Percentiles rank a stretch among this genome's conserved stretches.
Conservation (phyloP, 768 basidiomycete genomes). For the Russula sp. region DNA sequence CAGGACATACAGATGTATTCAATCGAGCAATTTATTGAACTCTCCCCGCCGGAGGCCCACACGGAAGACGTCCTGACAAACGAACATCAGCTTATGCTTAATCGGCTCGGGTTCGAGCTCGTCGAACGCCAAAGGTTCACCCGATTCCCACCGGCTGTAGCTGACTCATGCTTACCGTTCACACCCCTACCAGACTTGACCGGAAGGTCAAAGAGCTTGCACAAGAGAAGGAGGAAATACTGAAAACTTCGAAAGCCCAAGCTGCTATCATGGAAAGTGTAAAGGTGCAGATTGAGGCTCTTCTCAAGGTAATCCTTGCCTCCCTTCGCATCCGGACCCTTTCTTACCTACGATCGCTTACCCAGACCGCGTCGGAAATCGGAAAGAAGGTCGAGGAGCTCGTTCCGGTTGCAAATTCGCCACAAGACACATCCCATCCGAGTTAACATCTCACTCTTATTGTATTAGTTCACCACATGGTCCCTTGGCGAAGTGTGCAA, state of each 20-base stretch:
- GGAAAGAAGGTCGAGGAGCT: slow-evolving; percentile 25
- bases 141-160: slow-evolving; percentile 20
- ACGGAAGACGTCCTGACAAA: slow-evolving; percentile 56
- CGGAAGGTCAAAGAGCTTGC: slow-evolving; percentile 60
- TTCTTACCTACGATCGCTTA: slow-evolving; percentile 4
- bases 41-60: slow-evolving; percentile 65
- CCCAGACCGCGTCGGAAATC: slow-evolving; percentile 21
- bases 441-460: background rate
- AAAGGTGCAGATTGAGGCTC: slow-evolving; percentile 67
- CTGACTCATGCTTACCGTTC: slow-evolving; percentile 1
- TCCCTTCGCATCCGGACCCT: background rate
- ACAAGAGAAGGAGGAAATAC: slow-evolving; percentile 67
- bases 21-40: slow-evolving; percentile 57
- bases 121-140: slow-evolving; percentile 77
- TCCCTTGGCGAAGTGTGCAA: background rate
- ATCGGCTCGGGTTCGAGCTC: slow-evolving; percentile 80
- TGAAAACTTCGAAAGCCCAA: slow-evolving; percentile 76
- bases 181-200: slow-evolving; percentile 50
- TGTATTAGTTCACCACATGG: background rate
- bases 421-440: background rate
- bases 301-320: slow-evolving; percentile 54
- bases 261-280: slow-evolving; percentile 67
- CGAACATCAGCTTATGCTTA: slow-evolving; percentile 83
- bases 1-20: slow-evolving; percentile 78
- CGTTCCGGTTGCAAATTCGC: slow-evolving; percentile 6